These are phyloP conservation scores for Chlorencoelia australis DNA, from an alignment of 2,329 filamentous ascomycete genomes.

Conservation along the genomic window DNA sequence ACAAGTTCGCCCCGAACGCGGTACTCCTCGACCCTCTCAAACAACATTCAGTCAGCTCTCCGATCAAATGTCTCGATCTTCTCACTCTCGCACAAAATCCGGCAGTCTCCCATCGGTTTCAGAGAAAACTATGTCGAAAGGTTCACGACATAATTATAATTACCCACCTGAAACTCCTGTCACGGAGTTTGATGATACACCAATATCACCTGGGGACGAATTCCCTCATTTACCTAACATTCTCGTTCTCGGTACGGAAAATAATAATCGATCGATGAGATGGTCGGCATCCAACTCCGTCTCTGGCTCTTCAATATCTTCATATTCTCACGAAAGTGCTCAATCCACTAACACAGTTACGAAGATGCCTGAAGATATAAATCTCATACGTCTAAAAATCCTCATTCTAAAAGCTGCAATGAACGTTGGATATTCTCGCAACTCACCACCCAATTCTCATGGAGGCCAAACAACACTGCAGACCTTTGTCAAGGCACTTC, in stretches of 20 bases:
- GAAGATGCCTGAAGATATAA: conserved; percentile 56
- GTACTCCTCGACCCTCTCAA: conserved; percentile 75
- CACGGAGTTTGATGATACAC: conserved; percentile 88
- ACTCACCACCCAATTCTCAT: conserved; percentile 26
- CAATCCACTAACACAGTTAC: conserved; percentile 66
- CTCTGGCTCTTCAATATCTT: conserved; percentile 69
- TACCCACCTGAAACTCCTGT: conserved; percentile 72
- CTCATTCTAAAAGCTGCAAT: conserved; percentile 78
- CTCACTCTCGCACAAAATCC: conserved; percentile 19
- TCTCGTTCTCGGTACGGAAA: conserved; percentile 67
- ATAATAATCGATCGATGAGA: conserved; percentile 51
- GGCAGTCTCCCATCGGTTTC: conserved; percentile 39
- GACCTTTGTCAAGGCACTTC: conserved; percentile 65
- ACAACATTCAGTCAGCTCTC: conserved; percentile 45
- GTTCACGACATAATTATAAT: conserved; percentile 21
- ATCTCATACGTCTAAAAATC: conserved; percentile 66
- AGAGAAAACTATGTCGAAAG: conserved; percentile 25
- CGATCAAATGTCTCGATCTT: conserved; percentile 21
- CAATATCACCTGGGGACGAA: conserved; percentile 70
- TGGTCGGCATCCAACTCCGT: conserved; percentile 63
- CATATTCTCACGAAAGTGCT: conserved; percentile 62
- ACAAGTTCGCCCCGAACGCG: conserved; percentile 73
- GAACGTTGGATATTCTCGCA: conserved; percentile 68
- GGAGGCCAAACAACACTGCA: conserved; percentile 48
- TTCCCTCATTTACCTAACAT: conserved; percentile 76